A percentile compares a stretch with the other conserved stretches of the same genome.
Conservation (phyloP, 805 yeast species). For the Pichia thaimueangensis region DNA sequence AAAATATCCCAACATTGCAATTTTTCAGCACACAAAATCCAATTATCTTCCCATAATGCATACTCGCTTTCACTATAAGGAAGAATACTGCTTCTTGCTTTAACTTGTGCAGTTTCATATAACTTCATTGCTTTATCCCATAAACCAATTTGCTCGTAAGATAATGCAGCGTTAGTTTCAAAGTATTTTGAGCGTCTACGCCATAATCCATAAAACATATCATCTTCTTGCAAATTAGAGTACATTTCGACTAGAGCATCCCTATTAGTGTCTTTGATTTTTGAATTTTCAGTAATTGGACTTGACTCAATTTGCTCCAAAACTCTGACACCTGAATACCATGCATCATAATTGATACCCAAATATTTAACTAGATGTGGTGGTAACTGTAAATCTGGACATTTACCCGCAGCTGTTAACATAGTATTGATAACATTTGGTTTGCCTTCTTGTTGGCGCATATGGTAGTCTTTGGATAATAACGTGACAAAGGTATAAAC, state of each 20-base stretch:
- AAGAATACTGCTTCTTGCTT: conserved; percentile 88
- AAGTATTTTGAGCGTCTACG: conserved; percentile 90
- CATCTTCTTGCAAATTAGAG: conserved; percentile 84
- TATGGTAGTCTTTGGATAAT: conserved; percentile 85
- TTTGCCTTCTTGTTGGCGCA: conserved; percentile 78
- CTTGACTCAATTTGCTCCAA: conserved; percentile 58
- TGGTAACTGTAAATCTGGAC: conserved; percentile 74
- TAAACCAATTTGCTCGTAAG: conserved; percentile 90
- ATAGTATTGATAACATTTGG: conserved; percentile 85
- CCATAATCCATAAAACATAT: conserved; percentile 97
- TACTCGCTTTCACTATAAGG: conserved; percentile 96
- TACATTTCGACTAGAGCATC: conserved; percentile 91
- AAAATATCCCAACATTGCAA: conserved; percentile 97
- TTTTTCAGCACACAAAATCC: conserved; percentile 96
- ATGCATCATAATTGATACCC: conserved; percentile 80
- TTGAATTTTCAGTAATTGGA: conserved; percentile 50
- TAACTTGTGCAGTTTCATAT: conserved; percentile 94
- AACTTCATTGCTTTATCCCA: conserved; percentile 93
- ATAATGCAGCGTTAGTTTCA: conserved; percentile 87
- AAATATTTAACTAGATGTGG: conserved; percentile 89
- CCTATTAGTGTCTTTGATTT: conserved; percentile 75
- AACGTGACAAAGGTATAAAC: conserved; percentile 73
- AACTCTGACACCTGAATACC: conserved; percentile 85
- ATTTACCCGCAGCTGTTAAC: conserved; percentile 73
- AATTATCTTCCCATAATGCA: conserved; percentile 95